Evolutionary conservation across 805 yeast genomes (phyloP), one percentile per base, ranked within the genome.

Genomic region (Sporopachydermia lactativora): DNA sequence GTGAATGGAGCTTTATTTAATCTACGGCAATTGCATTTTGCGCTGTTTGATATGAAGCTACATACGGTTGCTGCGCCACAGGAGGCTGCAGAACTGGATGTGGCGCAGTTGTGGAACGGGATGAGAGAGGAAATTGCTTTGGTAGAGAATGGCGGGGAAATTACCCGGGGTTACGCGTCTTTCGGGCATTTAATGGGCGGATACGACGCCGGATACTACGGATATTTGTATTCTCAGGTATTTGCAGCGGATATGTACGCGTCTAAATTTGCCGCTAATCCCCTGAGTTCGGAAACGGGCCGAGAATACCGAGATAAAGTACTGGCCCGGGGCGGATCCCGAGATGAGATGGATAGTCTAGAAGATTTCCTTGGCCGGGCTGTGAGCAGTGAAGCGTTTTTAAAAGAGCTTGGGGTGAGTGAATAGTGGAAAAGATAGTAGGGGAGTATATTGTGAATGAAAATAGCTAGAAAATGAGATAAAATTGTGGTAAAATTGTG

Each of bases 141-240:
- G 36, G 65, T 77, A 18, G 62, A 70, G 17, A 69, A 68, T 42
- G 84, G 77, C 34, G 74, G 70, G 24, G 61, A 59, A 17, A 50
- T 58, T 15, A 71, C 78, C n/a, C 72, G 68, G 44, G 92, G 92
- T 3, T 81, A 73, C 52, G 75, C 78, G 19, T 75, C 85, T 0
- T 83, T 83, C 55, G 84, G 83, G 2, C 95, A 84, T 54, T 72
- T 82, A 55, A 73, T 78, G 65, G 85, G 85, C 34, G 89, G 94
- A 14, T 84, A 84, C 57, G 89, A 82, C 41, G 76, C 88, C 6
- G 86, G 88, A 3, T 84, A 84, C 60, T 84, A 84, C 51, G 94
- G 94, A 2, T 84, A 84, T 57, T 60, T 83, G 61, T 84, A 85
- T 77, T 81, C 94, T 2, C 77, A 77, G 52, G 94, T 82, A 13